phyloP scores from a whole-genome alignment of 768 basidiomycete genomes.

The Termitomyces heimii region DNA sequence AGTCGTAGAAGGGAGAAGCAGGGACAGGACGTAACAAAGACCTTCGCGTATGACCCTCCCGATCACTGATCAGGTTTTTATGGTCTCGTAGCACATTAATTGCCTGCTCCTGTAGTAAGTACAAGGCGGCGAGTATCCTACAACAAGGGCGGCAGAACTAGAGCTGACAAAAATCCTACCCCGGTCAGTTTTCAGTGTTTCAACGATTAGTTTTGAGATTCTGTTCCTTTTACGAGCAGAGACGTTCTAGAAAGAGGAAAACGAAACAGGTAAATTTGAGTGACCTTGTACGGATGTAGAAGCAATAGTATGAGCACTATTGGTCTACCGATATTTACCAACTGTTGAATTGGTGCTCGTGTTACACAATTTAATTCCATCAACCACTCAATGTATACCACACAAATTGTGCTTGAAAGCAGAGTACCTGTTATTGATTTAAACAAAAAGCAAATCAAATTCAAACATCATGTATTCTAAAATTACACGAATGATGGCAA shows the following conservation, averaged over 20 bases:
- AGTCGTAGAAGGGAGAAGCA: background rate
- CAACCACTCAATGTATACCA: no score
- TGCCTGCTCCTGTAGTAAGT: background rate
- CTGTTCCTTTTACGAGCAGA: no score
- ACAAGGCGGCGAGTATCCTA: background rate
- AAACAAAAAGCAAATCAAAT: background rate
- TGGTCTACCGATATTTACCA: no score
- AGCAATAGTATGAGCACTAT: no score
- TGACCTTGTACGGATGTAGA: background rate
- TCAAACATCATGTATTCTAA: background rate
- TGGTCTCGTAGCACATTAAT: background rate
- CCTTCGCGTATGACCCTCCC: background rate
- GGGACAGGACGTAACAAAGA: background rate
- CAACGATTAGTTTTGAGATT: background rate
- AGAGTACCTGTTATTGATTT: background rate
- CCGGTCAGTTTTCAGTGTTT: background rate
- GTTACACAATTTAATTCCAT: no score
- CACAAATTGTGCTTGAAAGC: background rate
- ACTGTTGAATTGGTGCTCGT: background rate
- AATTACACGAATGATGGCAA: background rate
- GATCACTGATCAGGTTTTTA: background rate
- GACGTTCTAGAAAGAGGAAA: background rate
- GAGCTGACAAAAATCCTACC: background rate
- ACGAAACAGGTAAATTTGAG: background rate
- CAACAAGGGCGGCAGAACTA: background rate